Evolutionary conservation across 768 basidiomycete species (phyloP), one percentile per base, ranked within the genome.

Genomic region (Coprinopsis sp.): DNA sequence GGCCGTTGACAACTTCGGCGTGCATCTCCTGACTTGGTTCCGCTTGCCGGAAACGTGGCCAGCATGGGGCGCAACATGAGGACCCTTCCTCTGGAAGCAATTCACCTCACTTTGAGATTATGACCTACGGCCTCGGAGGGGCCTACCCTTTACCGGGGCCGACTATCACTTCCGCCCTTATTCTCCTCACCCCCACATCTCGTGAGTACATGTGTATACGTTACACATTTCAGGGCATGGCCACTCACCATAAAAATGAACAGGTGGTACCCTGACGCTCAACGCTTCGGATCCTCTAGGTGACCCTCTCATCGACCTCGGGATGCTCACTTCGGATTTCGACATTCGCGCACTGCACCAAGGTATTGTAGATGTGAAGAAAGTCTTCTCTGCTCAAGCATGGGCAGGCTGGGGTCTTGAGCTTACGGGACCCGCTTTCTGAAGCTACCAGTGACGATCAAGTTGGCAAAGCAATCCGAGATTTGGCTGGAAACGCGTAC

Each of bases 241-340:
- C 30, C 30, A 31, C 30, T 31, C 10, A 31, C 30, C 30, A 31
- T 31, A 31, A 31, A 31, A 8, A 8, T 31, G 30, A 31, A 31
- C 30, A 31, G 30, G 30, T 31, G 30, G 30, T 8, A 31, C 30
- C 10, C 10, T 31, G 30, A 8, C 30, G 23, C 21, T 53, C 6
- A 13, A 30, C 12, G 49, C 52, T 29, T 28, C 21, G 6, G 33
- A 46, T 31, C 56, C 58, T 10, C 57, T 64, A 33, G 56, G 54
- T 21, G 7, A 31, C 1, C 62, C 64, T 10, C 37, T 60, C 1
- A 61, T 65, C 37, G 51, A 65, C 47, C 59, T 60, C 14, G 54
- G 47, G 16, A 37, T 58, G 14, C 51, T 62, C 4, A 46, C 43
- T 8, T 44, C 53, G 10, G 46, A 51, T 6, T 60, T 61, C 34